A percentile compares a stretch with the other conserved stretches of the same genome.
phyloP scores from a whole-genome alignment of 2,329 filamentous ascomycete species.

The Talaromyces atroroseus region DNA sequence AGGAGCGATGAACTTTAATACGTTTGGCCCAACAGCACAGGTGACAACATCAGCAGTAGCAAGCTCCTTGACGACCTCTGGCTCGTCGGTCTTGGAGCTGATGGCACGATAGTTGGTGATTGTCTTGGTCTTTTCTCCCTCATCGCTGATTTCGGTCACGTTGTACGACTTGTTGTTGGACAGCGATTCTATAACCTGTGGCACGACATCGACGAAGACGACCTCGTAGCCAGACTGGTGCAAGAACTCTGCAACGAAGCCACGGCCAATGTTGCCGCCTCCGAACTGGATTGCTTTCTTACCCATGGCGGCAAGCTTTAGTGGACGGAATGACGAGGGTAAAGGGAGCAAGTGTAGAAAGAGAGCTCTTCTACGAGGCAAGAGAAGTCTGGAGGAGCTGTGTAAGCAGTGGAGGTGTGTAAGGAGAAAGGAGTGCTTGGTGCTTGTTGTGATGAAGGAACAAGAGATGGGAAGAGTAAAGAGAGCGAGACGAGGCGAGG shows the following conservation, averaged over 20 bases:
- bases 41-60: conserved; percentile 84
- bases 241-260: conserved; percentile 85
- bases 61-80: conserved; percentile 77
- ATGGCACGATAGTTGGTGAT: conserved; percentile 96
- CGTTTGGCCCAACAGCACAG: conserved; percentile 92
- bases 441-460: background rate
- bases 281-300: conserved; percentile 76
- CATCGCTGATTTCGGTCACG: conserved; percentile 85
- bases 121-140: conserved; percentile 71
- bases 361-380: background rate
- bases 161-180: conserved; percentile 73
- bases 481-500: conserved; percentile 7
- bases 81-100: conserved; percentile 84
- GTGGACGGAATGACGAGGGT: background rate
- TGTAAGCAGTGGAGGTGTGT: background rate
- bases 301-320: conserved; percentile 1
- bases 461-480: background rate
- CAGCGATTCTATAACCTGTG: conserved; percentile 71
- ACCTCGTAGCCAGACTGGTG: conserved; percentile 95
- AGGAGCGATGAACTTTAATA: conserved; percentile 93
- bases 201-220: conserved; percentile 91
- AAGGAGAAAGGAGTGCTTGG: background rate
- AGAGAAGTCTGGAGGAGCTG: background rate
- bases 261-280: conserved; percentile 79
- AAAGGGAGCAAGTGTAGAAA: background rate